Percentiles rank a stretch among this genome's conserved stretches.
phyloP scores from a whole-genome alignment of 2,329 filamentous ascomycete species.

The Thermoascus crustaceus region DNA sequence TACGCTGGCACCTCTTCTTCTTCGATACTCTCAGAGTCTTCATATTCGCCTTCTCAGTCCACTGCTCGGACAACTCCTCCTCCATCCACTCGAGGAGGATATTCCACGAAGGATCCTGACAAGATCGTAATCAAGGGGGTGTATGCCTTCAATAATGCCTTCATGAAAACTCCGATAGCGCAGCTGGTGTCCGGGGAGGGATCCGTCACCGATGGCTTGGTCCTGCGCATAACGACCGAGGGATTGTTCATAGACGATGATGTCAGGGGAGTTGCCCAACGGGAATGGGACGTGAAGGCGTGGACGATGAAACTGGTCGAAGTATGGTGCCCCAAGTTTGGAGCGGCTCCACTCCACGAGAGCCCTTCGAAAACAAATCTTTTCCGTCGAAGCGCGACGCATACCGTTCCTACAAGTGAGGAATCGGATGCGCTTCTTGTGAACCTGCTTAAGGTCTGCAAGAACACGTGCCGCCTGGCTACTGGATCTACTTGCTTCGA shows the following conservation, averaged over 20 bases:
- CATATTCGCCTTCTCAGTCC: conserved; percentile 75
- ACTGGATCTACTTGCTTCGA: conserved; percentile 32
- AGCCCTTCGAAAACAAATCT: conserved; percentile 20
- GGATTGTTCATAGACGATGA: conserved; percentile 97
- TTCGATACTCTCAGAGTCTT: conserved; percentile 71
- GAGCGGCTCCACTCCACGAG: conserved; percentile 33
- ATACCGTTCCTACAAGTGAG: conserved; percentile 50
- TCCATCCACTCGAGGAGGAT: conserved; percentile 66
- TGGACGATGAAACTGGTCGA: conserved; percentile 94
- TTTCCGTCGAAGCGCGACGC: conserved; percentile 40
- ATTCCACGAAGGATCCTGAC: conserved; percentile 81
- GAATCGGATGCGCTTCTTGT: conserved; percentile 59
- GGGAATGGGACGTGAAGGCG: conserved; percentile 97
- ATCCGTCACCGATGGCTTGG: conserved; percentile 81
- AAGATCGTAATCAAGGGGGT: conserved; percentile 95
- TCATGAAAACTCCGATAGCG: conserved; percentile 79
- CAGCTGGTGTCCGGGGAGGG: conserved; percentile 79
- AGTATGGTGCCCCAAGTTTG: conserved; percentile 66
- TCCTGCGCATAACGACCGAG: conserved; percentile 85
- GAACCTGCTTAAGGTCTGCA: conserved; percentile 57
- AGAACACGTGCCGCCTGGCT: conserved; percentile 51
- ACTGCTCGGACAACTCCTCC: conserved; percentile 79
- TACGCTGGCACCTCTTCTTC: conserved; percentile 57
- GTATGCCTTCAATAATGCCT: conserved; percentile 85
- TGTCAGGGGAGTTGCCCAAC: conserved; percentile 78